phyloP scores from a whole-genome alignment of 495 filamentous ascomycete genomes.

The Aspergillus sclerotiicarbonarius region DNA sequence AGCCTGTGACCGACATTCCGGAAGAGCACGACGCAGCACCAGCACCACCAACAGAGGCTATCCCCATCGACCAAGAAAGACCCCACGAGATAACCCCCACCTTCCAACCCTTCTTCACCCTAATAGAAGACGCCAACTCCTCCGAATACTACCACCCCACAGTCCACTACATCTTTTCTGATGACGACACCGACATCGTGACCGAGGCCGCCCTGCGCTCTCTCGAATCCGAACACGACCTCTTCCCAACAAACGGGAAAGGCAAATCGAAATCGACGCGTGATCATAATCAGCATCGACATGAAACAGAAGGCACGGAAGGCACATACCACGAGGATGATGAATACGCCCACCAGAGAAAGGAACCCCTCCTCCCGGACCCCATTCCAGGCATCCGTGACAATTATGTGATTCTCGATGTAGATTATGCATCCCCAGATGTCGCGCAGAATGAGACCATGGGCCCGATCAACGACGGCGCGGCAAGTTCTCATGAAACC shows the following conservation, averaged over 20 bases:
- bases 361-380: conserved; percentile 36
- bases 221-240: conserved; percentile 35
- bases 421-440: conserved; percentile 27
- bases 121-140: conserved; percentile 48
- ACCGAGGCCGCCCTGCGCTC: conserved; percentile 52
- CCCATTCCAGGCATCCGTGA: conserved; percentile 41
- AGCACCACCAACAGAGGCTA: conserved; percentile 4
- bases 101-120: conserved; percentile 54
- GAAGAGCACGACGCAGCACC: conserved; percentile 11
- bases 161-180: conserved; percentile 87
- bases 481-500: conserved; percentile 11
- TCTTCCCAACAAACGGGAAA: conserved; percentile 15
- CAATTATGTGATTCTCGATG: conserved; percentile 43
- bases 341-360: conserved; percentile 12
- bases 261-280: conserved; percentile 12
- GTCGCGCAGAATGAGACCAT: conserved; percentile 1
- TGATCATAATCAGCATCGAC: conserved; percentile 15
- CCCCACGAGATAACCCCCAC: conserved; percentile 18
- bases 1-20: conserved; percentile 16
- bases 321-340: conserved; percentile 17
- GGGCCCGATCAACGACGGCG: not conserved
- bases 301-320: conserved; percentile 13
- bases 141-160: conserved; percentile 66
- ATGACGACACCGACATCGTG: conserved; percentile 66
- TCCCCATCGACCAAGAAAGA: conserved; percentile 8